phyloP scores from a whole-genome alignment of 768 basidiomycete genomes.

The Leccinum longicurvipes region DNA sequence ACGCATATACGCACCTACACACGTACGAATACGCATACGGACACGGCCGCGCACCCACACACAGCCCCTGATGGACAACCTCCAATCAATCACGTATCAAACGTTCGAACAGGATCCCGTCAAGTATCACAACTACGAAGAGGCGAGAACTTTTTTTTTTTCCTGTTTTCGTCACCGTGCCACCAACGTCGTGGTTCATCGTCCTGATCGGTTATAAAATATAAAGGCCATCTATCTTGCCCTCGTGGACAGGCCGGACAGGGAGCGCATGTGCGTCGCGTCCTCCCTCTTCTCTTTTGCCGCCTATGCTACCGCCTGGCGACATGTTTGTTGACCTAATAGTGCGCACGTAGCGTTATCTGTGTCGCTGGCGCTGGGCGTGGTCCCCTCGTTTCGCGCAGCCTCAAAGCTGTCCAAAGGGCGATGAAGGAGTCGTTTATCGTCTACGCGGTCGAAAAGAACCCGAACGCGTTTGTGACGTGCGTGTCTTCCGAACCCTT shows the following conservation, averaged over 20 bases:
- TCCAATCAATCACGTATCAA: constrained; percentile 94
- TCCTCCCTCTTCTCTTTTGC: constrained; percentile 8
- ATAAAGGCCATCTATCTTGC: constrained; percentile 76
- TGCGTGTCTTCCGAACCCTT: constrained; percentile 39
- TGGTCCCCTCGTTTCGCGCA: constrained; percentile 87
- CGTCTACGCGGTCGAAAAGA: constrained; percentile 91
- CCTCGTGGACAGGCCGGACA: constrained; percentile 64
- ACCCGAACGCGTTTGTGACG: constrained; percentile 94
- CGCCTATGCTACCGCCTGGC: neutral
- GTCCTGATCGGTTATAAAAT: neutral
- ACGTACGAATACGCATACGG: neutral
- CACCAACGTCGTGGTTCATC: constrained; percentile 1
- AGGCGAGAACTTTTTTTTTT: constrained; percentile 43
- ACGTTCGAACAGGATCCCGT: constrained; percentile 98
- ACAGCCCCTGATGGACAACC: constrained; percentile 95
- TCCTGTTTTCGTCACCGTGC: constrained; percentile 1
- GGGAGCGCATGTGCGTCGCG: constrained; percentile 57
- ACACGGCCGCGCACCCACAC: neutral
- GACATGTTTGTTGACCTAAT: constrained; percentile 16
- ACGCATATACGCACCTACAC: neutral
- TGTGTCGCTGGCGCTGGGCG: constrained; percentile 95
- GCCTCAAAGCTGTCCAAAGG: constrained; percentile 71
- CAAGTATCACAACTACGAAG: constrained; percentile 94
- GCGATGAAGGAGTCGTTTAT: constrained; percentile 60
- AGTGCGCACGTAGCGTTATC: constrained; percentile 53